phyloP scores from a whole-genome alignment of 169 alveolate species.

The Neospora caninum region DNA sequence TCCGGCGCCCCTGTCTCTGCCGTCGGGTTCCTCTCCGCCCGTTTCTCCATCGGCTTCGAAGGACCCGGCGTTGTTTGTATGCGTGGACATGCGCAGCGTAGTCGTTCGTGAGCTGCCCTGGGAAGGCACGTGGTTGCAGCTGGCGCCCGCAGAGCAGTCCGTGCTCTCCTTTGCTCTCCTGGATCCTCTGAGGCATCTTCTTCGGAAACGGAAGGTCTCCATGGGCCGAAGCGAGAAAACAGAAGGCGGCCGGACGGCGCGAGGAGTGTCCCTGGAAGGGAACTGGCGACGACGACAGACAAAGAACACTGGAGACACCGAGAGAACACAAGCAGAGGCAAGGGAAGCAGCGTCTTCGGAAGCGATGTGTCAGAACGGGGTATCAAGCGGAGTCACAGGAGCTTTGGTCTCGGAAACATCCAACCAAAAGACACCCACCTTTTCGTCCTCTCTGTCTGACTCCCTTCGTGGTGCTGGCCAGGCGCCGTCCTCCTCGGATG shows the following conservation, averaged over 20 bases:
- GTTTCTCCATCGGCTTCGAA: neutral
- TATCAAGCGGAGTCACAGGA: no score
- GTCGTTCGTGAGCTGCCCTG: neutral
- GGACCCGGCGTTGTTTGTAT: neutral
- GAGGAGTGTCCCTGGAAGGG: neutral
- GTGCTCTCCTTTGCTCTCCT: neutral
- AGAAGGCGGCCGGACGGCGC: neutral
- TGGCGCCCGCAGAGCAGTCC: neutral
- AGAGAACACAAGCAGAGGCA: no score
- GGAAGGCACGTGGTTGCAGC: constrained; percentile 48
- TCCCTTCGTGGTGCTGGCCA: no score
- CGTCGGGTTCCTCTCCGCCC: neutral
- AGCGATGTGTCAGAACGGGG: no score
- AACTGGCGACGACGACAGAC: neutral
- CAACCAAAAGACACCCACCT: no score
- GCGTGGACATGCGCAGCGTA: constrained; percentile 40
- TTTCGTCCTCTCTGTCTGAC: no score
- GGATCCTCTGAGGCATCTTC: neutral
- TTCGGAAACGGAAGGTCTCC: neutral
- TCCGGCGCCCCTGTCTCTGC: neutral
- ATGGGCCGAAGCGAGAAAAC: neutral
- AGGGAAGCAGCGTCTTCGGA: no score
- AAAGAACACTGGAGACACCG: no score
- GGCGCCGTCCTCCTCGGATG: no score
- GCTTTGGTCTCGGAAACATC: no score